Conservation (phyloP, 2,329 filamentous ascomycete genomes). For the Xylaria arbuscula region DNA sequence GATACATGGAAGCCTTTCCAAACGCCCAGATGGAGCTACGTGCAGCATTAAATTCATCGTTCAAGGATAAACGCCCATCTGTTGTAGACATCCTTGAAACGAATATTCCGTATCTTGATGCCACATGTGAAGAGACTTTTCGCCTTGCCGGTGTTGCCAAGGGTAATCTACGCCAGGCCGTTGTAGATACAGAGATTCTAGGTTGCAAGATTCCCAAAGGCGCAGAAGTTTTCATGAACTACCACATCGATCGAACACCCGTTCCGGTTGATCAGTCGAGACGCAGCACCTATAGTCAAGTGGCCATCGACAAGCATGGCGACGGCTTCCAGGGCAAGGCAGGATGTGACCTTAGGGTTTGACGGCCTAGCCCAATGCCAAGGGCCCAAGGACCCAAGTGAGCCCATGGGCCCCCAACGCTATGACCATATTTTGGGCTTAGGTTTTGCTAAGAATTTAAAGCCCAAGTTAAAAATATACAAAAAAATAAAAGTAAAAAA, state of each 20-base stretch:
- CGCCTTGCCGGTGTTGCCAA: conserved; percentile 28
- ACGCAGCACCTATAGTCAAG: too few relatives aligned
- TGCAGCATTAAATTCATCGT: background rate
- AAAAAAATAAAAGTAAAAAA: too few relatives aligned
- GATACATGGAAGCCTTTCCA: conserved; percentile 36
- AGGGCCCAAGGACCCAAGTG: too few relatives aligned
- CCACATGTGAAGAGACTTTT: conserved; percentile 29
- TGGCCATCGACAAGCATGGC: too few relatives aligned
- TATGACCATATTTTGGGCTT: too few relatives aligned
- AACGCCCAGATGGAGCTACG: conserved; percentile 13
- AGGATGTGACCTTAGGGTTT: too few relatives aligned
- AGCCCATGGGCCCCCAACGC: too few relatives aligned
- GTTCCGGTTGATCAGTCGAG: background rate
- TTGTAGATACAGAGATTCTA: conserved; percentile 34
- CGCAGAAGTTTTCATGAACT: conserved; percentile 41
- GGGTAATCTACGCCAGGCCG: conserved; percentile 31
- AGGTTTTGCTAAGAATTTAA: too few relatives aligned
- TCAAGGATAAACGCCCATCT: background rate
- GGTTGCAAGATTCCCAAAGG: conserved; percentile 37
- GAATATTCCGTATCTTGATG: conserved; percentile 37
- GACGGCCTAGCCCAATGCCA: too few relatives aligned
- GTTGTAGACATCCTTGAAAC: conserved; percentile 32
- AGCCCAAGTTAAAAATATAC: too few relatives aligned
- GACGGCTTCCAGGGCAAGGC: too few relatives aligned
- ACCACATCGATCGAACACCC: conserved; percentile 40